phyloP scores from a whole-genome alignment of 805 yeast species.

The Saccharomycopsis olivae region DNA sequence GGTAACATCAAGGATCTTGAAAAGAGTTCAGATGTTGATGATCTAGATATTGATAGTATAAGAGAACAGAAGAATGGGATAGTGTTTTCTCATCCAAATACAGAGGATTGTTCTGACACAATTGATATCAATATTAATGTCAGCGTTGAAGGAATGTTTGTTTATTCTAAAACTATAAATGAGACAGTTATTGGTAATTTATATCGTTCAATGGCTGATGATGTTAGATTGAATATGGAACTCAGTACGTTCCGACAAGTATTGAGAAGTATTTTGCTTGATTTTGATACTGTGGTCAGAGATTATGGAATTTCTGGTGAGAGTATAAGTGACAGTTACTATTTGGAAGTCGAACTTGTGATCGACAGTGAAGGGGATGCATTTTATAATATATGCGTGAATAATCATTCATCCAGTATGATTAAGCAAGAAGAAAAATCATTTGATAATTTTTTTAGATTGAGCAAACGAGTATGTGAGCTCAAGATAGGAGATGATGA shows the following conservation, averaged over 20 bases:
- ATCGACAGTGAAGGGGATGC: not conserved
- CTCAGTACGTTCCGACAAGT: slow-evolving; percentile 1
- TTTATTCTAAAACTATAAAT: slow-evolving; percentile 1
- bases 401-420: not conserved
- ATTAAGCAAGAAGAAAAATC: not conserved
- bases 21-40: not conserved
- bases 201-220: not conserved
- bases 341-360: slow-evolving; percentile 2
- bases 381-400: slow-evolving; percentile 3
- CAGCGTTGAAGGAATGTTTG: slow-evolving; percentile 6
- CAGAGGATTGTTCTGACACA: not conserved
- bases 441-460: not conserved
- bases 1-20: not conserved
- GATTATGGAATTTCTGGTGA: not conserved
- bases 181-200: not conserved
- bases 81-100: slow-evolving; percentile 1
- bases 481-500: not conserved
- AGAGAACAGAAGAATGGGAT: not conserved
- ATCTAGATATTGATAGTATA: slow-evolving; percentile 5
- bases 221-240: not conserved
- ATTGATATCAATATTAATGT: slow-evolving; percentile 4
- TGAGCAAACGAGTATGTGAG: slow-evolving; percentile 3
- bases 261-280: slow-evolving; percentile 2
- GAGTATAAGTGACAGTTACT: not conserved
- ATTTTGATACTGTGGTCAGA: not conserved